A percentile compares a stretch with the other conserved stretches of the same genome.
Conservation (phyloP, 2,329 filamentous ascomycete genomes). For the Xylariales sp. region DNA sequence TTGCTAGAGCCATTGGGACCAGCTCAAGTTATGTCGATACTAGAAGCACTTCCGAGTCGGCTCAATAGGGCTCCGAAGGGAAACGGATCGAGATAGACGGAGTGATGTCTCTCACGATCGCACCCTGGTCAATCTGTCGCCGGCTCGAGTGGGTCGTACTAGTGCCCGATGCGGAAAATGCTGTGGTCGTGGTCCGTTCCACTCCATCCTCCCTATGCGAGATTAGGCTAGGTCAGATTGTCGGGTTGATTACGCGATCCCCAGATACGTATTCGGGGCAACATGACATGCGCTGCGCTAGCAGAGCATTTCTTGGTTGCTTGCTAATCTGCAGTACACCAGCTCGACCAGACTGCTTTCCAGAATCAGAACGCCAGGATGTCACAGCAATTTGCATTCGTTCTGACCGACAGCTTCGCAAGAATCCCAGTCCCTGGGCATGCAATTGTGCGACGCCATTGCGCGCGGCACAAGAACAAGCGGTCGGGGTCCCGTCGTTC, state of each 20-base stretch:
- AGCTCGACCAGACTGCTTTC: background rate
- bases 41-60: too few species aligned
- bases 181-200: slow-evolving; percentile 1
- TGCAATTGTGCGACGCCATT: background rate
- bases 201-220: background rate
- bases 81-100: too few species aligned
- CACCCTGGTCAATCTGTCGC: too few species aligned
- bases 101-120: background rate
- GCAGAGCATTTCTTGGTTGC: too few species aligned
- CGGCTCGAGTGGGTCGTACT: background rate
- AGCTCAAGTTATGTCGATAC: too few species aligned
- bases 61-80: too few species aligned
- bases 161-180: background rate
- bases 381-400: slow-evolving; percentile 1
- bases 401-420: background rate
- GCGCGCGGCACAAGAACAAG: background rate
- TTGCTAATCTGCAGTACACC: background rate
- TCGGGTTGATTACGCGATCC: background rate
- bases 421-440: background rate
- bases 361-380: background rate
- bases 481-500: background rate
- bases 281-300: background rate
- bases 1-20: too few species aligned
- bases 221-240: background rate
- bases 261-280: background rate